Conservation (phyloP, 257 asterid genomes). For the Rehmannia glutinosa region DNA sequence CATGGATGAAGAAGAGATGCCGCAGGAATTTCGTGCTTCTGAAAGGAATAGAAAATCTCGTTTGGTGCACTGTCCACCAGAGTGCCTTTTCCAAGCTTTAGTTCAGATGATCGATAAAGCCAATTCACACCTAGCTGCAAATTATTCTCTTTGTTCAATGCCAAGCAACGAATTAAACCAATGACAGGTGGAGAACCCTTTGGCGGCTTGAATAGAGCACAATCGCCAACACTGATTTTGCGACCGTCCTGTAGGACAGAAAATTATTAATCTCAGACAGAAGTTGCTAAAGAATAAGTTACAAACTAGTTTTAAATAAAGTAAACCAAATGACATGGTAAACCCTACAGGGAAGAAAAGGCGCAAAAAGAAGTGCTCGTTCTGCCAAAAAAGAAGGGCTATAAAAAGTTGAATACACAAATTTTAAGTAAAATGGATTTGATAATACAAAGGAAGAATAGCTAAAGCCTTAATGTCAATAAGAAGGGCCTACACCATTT, state of each 20-base stretch:
- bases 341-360: background rate
- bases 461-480: background rate
- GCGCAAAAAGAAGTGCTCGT: background rate
- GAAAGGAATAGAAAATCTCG: slow-evolving; percentile 88
- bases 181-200: slow-evolving; percentile 68
- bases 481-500: too few relatives aligned
- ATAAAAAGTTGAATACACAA: background rate
- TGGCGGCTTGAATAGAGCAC: slow-evolving; percentile 74
- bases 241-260: slow-evolving; percentile 67
- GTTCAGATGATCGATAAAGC: slow-evolving; percentile 84
- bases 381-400: background rate
- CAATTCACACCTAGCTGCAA: slow-evolving; percentile 68
- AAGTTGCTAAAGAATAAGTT: background rate
- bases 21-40: slow-evolving; percentile 73
- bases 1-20: slow-evolving; percentile 92
- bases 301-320: background rate
- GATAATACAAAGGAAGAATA: background rate
- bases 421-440: too few relatives aligned
- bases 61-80: slow-evolving; percentile 67
- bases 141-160: slow-evolving; percentile 33
- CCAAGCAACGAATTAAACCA: slow-evolving; percentile 62
- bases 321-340: background rate
- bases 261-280: background rate
- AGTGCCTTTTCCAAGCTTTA: slow-evolving; percentile 50
- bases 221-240: slow-evolving; percentile 54